These are phyloP conservation scores for Talaromyces sp. DNA, from an alignment of 2,329 filamentous ascomycete species.

Conservation along the genomic window DNA sequence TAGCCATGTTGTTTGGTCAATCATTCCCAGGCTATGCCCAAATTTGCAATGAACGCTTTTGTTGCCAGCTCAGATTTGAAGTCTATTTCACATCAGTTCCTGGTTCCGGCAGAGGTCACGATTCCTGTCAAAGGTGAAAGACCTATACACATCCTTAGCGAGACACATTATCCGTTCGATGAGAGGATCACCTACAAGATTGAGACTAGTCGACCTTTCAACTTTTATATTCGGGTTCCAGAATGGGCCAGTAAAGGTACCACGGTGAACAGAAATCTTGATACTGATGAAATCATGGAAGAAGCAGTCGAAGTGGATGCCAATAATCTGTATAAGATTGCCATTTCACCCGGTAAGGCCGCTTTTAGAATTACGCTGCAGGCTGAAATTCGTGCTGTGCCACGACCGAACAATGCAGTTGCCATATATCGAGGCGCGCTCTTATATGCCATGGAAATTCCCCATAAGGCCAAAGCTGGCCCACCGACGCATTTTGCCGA, in stretches of 20 bases:
- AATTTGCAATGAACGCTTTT: conserved; percentile 15
- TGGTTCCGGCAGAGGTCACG: conserved; percentile 11
- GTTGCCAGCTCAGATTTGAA: conserved; percentile 11
- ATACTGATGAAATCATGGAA: background rate
- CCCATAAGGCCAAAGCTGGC: conserved; percentile 9
- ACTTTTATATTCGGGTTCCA: conserved; percentile 12
- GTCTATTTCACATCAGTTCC: conserved; percentile 12
- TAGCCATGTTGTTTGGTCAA: conserved; percentile 16
- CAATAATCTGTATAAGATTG: conserved; percentile 5
- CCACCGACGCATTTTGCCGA: conserved; percentile 12
- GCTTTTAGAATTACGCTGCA: conserved; percentile 7
- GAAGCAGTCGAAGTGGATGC: conserved; percentile 11
- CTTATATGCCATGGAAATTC: conserved; percentile 14
- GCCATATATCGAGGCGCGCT: conserved; percentile 14
- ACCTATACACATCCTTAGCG: conserved; percentile 10
- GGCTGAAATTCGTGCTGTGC: conserved; percentile 11
- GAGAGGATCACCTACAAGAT: conserved; percentile 9
- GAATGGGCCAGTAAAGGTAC: conserved; percentile 13
- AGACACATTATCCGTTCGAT: conserved; percentile 13
- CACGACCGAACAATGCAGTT: conserved; percentile 12
- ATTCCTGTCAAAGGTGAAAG: conserved; percentile 8
- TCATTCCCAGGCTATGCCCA: conserved; percentile 13
- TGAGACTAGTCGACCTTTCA: conserved; percentile 8
- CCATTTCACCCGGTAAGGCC: conserved; percentile 4
- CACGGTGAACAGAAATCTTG: conserved; percentile 4